Percentiles rank a stretch among this genome's conserved stretches.
These are phyloP conservation scores for Teunomyces pallodes DNA, from an alignment of 805 yeast species.

Conservation along the genomic window DNA sequence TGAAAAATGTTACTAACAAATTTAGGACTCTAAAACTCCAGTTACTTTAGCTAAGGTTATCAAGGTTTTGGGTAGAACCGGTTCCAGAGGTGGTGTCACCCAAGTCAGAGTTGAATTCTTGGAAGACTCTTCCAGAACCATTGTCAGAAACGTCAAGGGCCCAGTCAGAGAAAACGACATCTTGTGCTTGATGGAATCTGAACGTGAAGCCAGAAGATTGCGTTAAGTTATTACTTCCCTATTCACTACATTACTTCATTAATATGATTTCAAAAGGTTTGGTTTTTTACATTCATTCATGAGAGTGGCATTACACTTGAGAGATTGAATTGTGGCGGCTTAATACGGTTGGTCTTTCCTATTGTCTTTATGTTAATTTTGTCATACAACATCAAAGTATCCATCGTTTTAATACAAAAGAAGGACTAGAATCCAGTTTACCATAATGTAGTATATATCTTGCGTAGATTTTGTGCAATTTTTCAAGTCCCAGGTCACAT, in stretches of 20 bases:
- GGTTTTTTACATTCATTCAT: conserved; percentile 2
- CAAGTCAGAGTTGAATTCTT: conserved; percentile 97
- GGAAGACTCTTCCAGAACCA: conserved; percentile 92
- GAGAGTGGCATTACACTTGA: not conserved
- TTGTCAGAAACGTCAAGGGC: conserved; percentile 96
- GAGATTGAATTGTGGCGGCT: not conserved
- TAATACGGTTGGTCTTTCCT: conserved; percentile 1
- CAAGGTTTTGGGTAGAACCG: conserved; percentile 99
- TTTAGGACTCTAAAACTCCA: conserved; percentile 72
- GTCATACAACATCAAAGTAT: conserved; percentile 1
- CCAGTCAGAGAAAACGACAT: conserved; percentile 98
- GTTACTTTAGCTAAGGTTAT: conserved; percentile 99
- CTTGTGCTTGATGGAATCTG: conserved; percentile 99
- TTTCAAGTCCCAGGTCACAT: conserved; percentile 1
- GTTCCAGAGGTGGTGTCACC: conserved; percentile 99
- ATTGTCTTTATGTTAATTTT: conserved; percentile 1
- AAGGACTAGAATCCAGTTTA: not conserved
- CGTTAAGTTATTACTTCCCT: conserved; percentile 47
- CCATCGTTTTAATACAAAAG: conserved; percentile 2
- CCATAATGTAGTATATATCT: no score
- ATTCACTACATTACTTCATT: conserved; percentile 1
- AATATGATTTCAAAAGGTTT: conserved; percentile 1
- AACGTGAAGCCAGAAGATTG: conserved; percentile 98
- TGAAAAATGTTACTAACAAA: conserved; percentile 2
- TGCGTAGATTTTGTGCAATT: not conserved